Evolutionary conservation across 2,329 filamentous ascomycete species (phyloP), one percentile per base, ranked within the genome.

Genomic region (Podosphaera xanthii): DNA sequence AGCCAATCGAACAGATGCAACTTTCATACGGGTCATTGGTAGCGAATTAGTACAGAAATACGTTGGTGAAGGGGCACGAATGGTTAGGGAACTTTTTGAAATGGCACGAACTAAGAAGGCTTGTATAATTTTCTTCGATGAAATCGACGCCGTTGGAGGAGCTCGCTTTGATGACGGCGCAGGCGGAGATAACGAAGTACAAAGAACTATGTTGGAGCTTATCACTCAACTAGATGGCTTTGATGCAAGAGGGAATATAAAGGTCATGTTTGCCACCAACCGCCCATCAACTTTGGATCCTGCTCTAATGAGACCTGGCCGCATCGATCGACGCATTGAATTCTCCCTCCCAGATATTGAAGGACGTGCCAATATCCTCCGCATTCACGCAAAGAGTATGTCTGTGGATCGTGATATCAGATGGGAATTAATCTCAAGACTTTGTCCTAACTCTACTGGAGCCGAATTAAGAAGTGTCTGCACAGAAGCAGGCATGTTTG

Each of bases 81-180:
- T 98, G 92, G 92, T 98, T 30, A 84, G 92, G 67, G 92, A 98
- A 75, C 80, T 98, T 2, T 98, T 98, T 71, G 92, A 98, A 75
- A 98, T 98, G 92, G 92, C 92, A 8, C 83, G 92, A 66, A 97
- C 92, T 60, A 98, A 98, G 80, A 98, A 98, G 75, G 92, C 92
- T 0, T 98, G 92, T 73, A 98, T 98, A 70, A 98, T 98, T 74
- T 98, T 98, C 82, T 94, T 95, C 69, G 92, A 98, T 71, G 92
- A 98, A 75, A 92, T 97, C 63, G 91, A 97, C 71, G 91, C 91
- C 56, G 87, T 97, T 59, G 91, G 91, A 69, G 91, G 91, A 66
- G 91, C 91, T 46, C 87, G 91, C 72, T 96, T 97, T 70, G 91
- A 97, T 68, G 91, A 97, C 67, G 91, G 91, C 64, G 91, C 91